Conservation (phyloP, 2,329 filamentous ascomycete genomes). For the Plectosphaerella plurivora region DNA sequence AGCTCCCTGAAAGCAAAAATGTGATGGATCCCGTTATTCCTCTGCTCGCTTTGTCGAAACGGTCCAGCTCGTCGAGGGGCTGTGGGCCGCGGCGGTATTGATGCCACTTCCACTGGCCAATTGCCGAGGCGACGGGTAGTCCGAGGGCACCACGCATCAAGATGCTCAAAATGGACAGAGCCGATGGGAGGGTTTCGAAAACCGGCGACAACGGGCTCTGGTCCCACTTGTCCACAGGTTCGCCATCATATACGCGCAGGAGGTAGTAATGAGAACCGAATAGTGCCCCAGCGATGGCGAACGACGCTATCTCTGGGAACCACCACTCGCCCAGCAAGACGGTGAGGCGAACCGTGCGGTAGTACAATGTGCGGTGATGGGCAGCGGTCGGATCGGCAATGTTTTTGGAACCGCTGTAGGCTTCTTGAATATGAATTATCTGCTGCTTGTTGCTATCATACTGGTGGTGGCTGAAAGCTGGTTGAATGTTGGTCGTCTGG, state of each 20-base stretch:
- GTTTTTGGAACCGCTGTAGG: too few relatives aligned
- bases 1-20: background rate
- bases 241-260: background rate
- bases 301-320: background rate
- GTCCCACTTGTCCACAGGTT: background rate
- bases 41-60: background rate
- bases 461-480: too few relatives aligned
- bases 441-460: too few relatives aligned
- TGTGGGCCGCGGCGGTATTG: background rate
- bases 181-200: background rate
- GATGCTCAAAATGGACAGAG: background rate
- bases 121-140: background rate
- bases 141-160: background rate
- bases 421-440: too few relatives aligned
- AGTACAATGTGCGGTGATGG: too few relatives aligned
- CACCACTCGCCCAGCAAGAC: background rate
- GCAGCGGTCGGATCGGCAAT: too few relatives aligned
- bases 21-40: background rate
- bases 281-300: background rate
- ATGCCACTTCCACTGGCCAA: slow-evolving; percentile 2
- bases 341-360: too few relatives aligned
- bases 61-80: background rate
- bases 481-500: too few relatives aligned
- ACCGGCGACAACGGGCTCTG: background rate
- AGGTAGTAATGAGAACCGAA: background rate